A percentile compares a stretch with the other conserved stretches of the same genome.
Conservation (phyloP, 345 rosid genomes). For the Rhodamnia argentea region DNA sequence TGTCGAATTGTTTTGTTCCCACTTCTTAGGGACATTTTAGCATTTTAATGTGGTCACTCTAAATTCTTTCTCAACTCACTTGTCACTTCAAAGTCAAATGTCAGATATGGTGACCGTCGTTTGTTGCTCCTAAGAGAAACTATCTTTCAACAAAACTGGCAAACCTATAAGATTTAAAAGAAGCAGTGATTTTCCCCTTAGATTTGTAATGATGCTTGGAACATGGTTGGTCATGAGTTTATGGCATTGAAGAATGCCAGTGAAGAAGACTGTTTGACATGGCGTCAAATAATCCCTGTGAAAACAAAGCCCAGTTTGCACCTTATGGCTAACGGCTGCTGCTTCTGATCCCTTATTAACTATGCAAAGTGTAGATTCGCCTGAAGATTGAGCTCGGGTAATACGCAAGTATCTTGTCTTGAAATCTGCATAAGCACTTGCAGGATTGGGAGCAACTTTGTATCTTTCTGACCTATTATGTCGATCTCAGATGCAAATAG, state of each 20-base stretch:
- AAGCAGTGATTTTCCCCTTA: not conserved
- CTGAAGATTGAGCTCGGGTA: constrained; percentile 80
- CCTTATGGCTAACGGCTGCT: not conserved
- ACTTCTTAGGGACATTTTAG: not conserved
- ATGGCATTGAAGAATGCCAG: not conserved
- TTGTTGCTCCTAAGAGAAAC: not conserved
- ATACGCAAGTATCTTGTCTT: constrained; percentile 55
- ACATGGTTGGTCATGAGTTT: not conserved
- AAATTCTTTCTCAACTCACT: not conserved
- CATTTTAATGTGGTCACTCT: not conserved
- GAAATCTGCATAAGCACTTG: not conserved
- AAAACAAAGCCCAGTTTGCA: not conserved
- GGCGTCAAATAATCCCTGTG: not conserved
- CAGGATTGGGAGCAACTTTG: not conserved
- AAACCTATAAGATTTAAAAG: not conserved
- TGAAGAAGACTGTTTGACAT: not conserved
- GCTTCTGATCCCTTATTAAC: not conserved
- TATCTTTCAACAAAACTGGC: not conserved
- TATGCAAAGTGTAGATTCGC: constrained; percentile 33
- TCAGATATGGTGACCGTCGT: not conserved
- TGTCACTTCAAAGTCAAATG: not conserved
- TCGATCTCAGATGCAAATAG: constrained; percentile 46
- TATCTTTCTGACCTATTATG: not conserved
- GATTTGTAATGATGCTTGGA: not conserved
- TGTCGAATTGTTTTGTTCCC: no score